These are phyloP conservation scores for Ascochyta clinopodiicola DNA, from an alignment of 2,329 filamentous ascomycete species.

Conservation along the genomic window DNA sequence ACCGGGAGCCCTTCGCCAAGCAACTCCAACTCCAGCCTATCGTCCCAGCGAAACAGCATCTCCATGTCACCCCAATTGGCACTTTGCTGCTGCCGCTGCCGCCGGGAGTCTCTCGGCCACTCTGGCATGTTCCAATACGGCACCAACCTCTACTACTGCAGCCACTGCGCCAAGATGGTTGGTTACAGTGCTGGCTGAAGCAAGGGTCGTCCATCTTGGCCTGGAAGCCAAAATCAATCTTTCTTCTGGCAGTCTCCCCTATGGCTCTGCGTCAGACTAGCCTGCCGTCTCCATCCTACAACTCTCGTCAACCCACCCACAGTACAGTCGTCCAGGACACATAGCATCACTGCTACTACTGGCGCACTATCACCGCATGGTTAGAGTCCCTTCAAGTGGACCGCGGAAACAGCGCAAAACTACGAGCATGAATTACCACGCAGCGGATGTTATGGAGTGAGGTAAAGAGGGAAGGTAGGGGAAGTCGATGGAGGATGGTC, in stretches of 20 bases:
- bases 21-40: constrained; percentile 19
- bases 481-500: background rate
- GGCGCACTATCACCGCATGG: constrained; percentile 2
- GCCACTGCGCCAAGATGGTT: constrained; percentile 49
- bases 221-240: background rate
- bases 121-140: constrained; percentile 47
- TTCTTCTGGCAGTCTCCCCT: background rate
- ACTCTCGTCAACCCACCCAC: background rate
- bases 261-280: background rate
- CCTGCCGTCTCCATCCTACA: background rate
- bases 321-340: background rate
- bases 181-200: constrained; percentile 48
- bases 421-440: background rate
- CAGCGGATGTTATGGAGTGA: background rate
- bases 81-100: constrained; percentile 46
- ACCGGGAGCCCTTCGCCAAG: constrained; percentile 19
- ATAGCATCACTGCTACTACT: constrained; percentile 14
- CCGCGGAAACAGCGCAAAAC: background rate
- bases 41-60: constrained; percentile 20
- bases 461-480: too few species aligned
- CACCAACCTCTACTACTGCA: constrained; percentile 51
- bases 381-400: background rate
- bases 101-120: constrained; percentile 33
- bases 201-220: background rate
- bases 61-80: constrained; percentile 19